Evolutionary conservation across 305 asterid species (phyloP), one percentile per base, ranked within the genome.

Genomic region (Coffea humblotiana): DNA sequence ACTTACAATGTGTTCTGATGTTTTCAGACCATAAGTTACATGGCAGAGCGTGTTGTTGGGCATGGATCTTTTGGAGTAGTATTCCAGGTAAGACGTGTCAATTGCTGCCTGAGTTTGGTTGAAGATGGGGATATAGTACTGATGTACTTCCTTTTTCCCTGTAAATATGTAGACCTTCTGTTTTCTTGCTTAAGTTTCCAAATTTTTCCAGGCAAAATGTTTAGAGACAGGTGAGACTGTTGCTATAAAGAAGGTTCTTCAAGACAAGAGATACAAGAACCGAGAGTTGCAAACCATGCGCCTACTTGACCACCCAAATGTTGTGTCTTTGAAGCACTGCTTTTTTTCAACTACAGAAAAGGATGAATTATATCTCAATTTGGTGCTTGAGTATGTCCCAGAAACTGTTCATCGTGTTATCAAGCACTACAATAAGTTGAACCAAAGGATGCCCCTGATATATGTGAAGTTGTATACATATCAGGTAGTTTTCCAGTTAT

Each of bases 221-320:
- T 86, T 95, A 82, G 98, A 95, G 90, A 93, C 93, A 27, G 97
- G 97, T 76, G 99, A 95, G 88, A 90, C 98, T 51, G 95, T 91
- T 85, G 98, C 98, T 47, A 92, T 93, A 85, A 93, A 93, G 86
- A 93, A 94, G 89, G 97, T 93, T 86, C 97, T 94, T 85, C 98
- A 94, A 86, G 97, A 92, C 76, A 93, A 91, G 90, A 92, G 98
- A 90, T 95, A 95, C 81, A 95, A 95, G 90, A 95, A 95, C 77
- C 88, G 99, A 54, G 99, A 95, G 88, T 84, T 95, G 88, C 99
- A 95, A 84, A 95, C 98, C 56, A 93, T 95, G 98, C 98, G 97
- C 72, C 90, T 95, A 75, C 97, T 95, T 76, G 97, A 95, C 88
- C 98, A 95, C 88, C 99, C 99, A 70, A 95, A 95, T 88, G 90